Percentiles rank a stretch among this genome's conserved stretches.
phyloP scores from a whole-genome alignment of 306 rosid species.

The Nissolia schottii region DNA sequence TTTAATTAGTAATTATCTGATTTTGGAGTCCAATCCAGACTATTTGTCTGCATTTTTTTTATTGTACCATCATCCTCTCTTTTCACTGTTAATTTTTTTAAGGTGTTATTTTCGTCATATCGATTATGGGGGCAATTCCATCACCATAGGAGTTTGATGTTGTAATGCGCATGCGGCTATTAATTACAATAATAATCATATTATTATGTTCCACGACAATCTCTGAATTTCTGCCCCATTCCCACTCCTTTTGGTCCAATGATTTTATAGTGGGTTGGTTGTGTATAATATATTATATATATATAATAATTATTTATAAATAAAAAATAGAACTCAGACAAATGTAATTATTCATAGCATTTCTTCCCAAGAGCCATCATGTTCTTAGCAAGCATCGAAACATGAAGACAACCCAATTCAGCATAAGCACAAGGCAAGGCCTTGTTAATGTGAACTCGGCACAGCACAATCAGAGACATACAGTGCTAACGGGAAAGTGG shows the following conservation, averaged over 20 bases:
- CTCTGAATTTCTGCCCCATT: background rate
- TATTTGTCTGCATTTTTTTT: background rate
- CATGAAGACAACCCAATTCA: background rate
- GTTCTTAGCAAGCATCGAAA: background rate
- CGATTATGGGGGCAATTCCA: background rate
- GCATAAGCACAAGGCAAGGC: too few relatives aligned
- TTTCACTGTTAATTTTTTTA: background rate
- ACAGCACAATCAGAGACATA: background rate
- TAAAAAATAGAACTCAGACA: background rate
- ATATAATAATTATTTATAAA: background rate
- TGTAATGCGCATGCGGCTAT: constrained; percentile 17
- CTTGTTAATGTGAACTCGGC: too few relatives aligned
- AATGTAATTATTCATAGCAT: background rate
- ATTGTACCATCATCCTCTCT: too few relatives aligned
- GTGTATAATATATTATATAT: too few relatives aligned
- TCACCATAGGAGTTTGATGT: background rate
- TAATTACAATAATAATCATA: background rate
- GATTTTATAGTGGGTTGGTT: background rate
- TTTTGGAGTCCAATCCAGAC: background rate
- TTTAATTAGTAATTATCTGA: constrained; percentile 1
- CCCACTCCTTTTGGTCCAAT: background rate
- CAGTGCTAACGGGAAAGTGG: background rate
- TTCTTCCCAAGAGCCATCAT: background rate
- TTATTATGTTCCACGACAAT: background rate
- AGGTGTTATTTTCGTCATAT: background rate